Evolutionary conservation across 2,329 filamentous ascomycete species (phyloP), one percentile per base, ranked within the genome.

Genomic region (Uncinocarpus reesii): DNA sequence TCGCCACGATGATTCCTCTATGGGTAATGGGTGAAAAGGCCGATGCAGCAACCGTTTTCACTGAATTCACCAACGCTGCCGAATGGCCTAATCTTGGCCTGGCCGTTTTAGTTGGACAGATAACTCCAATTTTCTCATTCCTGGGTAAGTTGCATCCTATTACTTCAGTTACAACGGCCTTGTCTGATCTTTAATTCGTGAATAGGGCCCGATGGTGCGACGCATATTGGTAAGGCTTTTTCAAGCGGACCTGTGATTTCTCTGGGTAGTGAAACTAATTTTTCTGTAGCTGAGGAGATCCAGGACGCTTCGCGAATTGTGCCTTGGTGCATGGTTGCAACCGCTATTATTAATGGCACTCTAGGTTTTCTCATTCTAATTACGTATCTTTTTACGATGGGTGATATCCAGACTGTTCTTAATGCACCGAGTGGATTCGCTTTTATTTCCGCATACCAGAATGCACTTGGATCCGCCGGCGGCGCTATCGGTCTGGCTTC

Each of bases 1-100:
- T 77, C 49, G 73, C 68, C 0, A 71, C 76, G 47, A 58, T 77
- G 8, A 70, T 76, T 20, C 65, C 70, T 0, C 57, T 76, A 3
- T 63, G 67, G 51, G 62, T 67, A 1, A 60, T 71, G 47, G 66
- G 68, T 0, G 65, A 69, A 1, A 62, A 63, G 7, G 64, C 67
- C 34, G 62, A 65, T 15, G 61, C 69, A 0, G 56, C 64, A 11
- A 63, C 65, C 2, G 69, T 75, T 0, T 74, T 77, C 49, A 68
- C 68, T 2, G 59, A 65, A 1, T 76, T 77, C 52, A 60, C 65
- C 16, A 75, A 77, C 48, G 49, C 58, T 13, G 72, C 71, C 0
- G 60, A 58, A 2, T 77, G 71, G 68, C 60, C 60, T 1, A 70
- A 59, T 2, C 60, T 66, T 26, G 67, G 67, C 1, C 57, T 76